Percentiles rank a stretch among this genome's conserved stretches.
Conservation (phyloP, 768 basidiomycete genomes). For the Trametopsis cervina region DNA sequence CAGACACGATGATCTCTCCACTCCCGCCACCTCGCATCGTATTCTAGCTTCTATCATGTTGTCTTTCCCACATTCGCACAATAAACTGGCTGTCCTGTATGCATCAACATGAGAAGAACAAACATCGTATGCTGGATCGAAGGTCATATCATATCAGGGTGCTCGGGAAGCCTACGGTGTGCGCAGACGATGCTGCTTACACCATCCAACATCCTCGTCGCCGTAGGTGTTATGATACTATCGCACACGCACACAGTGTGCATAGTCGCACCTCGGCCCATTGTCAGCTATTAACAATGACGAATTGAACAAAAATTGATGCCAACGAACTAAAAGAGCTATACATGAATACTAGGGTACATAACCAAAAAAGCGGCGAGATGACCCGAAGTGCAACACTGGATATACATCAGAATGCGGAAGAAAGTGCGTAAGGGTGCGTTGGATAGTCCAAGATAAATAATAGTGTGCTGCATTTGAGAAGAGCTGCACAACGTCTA, state of each 20-base stretch:
- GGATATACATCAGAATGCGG: constrained; percentile 4
- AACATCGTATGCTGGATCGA: too few species aligned
- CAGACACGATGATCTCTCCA: constrained; percentile 9
- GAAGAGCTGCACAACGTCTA: too few species aligned
- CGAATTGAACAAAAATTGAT: neutral
- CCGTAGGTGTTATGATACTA: too few species aligned
- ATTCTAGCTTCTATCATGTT: neutral
- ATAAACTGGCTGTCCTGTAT: neutral
- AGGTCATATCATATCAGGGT: too few species aligned
- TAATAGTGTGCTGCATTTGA: too few species aligned
- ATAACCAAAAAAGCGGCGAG: neutral
- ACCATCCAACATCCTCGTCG: too few species aligned
- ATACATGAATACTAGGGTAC: neutral
- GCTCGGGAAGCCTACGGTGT: too few species aligned
- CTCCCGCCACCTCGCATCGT: neutral
- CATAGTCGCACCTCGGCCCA: too few species aligned
- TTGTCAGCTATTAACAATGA: too few species aligned
- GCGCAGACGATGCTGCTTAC: too few species aligned
- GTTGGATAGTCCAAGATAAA: neutral
- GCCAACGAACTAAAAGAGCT: neutral
- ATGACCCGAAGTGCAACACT: neutral
- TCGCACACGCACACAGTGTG: too few species aligned
- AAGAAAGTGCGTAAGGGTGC: constrained; percentile 7
- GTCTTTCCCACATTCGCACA: neutral
- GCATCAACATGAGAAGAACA: neutral